Conservation (phyloP, 2,329 filamentous ascomycete genomes). For the Cordyceps militaris region DNA sequence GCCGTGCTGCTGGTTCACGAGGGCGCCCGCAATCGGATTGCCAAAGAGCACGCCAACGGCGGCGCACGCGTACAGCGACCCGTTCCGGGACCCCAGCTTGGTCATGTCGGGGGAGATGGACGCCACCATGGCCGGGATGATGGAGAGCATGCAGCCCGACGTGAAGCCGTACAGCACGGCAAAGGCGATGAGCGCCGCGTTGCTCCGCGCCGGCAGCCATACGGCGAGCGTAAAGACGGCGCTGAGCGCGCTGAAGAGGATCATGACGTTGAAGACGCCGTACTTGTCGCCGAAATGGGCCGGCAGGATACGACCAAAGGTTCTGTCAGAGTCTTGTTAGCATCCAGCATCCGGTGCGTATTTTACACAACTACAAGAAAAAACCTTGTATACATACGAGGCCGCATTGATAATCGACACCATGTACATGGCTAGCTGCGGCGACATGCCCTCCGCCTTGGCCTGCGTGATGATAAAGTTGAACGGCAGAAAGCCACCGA, state of each 20-base stretch:
- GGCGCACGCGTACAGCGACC: background rate
- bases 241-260: slow-evolving; percentile 48
- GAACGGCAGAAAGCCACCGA: slow-evolving; percentile 18
- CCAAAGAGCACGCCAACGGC: background rate
- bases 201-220: background rate
- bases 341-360: background rate
- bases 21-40: background rate
- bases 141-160: slow-evolving; percentile 22
- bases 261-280: slow-evolving; percentile 53
- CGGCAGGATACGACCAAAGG: background rate
- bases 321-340: background rate
- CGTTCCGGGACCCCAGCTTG: slow-evolving; percentile 27
- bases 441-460: background rate
- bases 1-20: background rate
- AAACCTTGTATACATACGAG: background rate
- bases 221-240: slow-evolving; percentile 34
- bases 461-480: slow-evolving; percentile 8
- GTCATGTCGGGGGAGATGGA: slow-evolving; percentile 32
- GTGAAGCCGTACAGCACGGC: slow-evolving; percentile 23
- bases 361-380: background rate
- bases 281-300: background rate
- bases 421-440: background rate
- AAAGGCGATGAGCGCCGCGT: slow-evolving; percentile 16
- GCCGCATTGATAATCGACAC: slow-evolving; percentile 3
- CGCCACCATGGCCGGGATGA: slow-evolving; percentile 31